Base-by-base conservation (phyloP, 164 flowering plant species). In the Liquidambar formosana region DNA sequence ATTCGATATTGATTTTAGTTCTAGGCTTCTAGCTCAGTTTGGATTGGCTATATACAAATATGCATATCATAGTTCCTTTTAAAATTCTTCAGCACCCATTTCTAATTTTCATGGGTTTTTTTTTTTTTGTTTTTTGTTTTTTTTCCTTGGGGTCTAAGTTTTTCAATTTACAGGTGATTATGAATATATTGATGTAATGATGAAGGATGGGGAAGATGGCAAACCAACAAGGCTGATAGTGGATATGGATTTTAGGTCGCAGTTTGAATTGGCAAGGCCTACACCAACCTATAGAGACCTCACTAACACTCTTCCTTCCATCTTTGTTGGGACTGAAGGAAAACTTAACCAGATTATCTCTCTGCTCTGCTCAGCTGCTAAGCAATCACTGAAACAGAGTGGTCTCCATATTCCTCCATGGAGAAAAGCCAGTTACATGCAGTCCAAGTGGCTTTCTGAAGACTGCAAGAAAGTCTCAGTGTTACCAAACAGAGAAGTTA, bases 211-310 rank as follows among this genome's bases (percentile, higher is more conserved):
- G 18, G 23, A 46, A 22, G 54, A 14, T 22, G 51, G 57, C 3
- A 56, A 60, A 44, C 21, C 65, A 44, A 64, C 23, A 52, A 73
- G 80, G 61, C 8, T 77, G n/a, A 73, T 77, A 61, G 68, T 77
- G 21, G 80, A 77, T 22, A 48, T 62, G 15, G 80, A 77, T 26
- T 73, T 77, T 69, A 69, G 38, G 61, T 69, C 73, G 3, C 79
- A 77, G 53, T 78, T 78, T 57, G 78, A 74, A 27, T 2, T 78
- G 45, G 76, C 78, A n/a, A 76, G 76, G 33, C 72, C 78, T 0
- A 75, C 78, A 28, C 16, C 13, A 49, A 14, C 23, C 1, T 75
- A 72, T 76, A 63, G 21, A 27, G 57, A 76, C 16, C 63, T 78
- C 12, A 59, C 54, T 13, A 21, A 69, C 53, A 44, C 26, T 1